phyloP scores from a whole-genome alignment of 495 filamentous ascomycete genomes.

The Penicillium maclennaniae region DNA sequence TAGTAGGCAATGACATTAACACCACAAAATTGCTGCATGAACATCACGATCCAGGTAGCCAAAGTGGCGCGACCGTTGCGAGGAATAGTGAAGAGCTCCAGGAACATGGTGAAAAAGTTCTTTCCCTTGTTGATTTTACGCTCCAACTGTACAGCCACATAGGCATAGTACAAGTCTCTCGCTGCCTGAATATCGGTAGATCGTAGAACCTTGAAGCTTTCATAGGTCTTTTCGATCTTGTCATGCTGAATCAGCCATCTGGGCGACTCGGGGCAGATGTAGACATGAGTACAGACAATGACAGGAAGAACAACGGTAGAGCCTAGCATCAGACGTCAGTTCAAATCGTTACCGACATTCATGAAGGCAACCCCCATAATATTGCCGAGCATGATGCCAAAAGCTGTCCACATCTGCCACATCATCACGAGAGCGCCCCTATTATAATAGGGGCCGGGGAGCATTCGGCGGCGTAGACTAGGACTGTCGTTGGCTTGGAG shows the following conservation, averaged over 20 bases:
- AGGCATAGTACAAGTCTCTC: slow-evolving; percentile 53
- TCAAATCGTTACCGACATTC: neutral
- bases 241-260: slow-evolving; percentile 61
- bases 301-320: slow-evolving; percentile 42
- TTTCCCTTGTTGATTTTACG: slow-evolving; percentile 41
- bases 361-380: slow-evolving; percentile 29
- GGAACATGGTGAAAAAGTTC: slow-evolving; percentile 47
- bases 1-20: slow-evolving; percentile 55
- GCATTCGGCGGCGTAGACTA: slow-evolving; percentile 57
- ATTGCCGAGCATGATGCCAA: slow-evolving; percentile 78
- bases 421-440: slow-evolving; percentile 59
- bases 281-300: slow-evolving; percentile 50
- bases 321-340: slow-evolving; percentile 31
- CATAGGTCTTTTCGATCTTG: slow-evolving; percentile 41
- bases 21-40: slow-evolving; percentile 51
- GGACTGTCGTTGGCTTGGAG: slow-evolving; percentile 56
- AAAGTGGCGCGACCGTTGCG: slow-evolving; percentile 53
- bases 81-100: slow-evolving; percentile 51
- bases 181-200: slow-evolving; percentile 46
- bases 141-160: slow-evolving; percentile 45
- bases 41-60: slow-evolving; percentile 50
- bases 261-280: slow-evolving; percentile 63
- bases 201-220: slow-evolving; percentile 43
- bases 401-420: slow-evolving; percentile 68
- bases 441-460: slow-evolving; percentile 53